Base-by-base conservation (phyloP, 129 eudicot genomes). In the Artemisia annua region DNA sequence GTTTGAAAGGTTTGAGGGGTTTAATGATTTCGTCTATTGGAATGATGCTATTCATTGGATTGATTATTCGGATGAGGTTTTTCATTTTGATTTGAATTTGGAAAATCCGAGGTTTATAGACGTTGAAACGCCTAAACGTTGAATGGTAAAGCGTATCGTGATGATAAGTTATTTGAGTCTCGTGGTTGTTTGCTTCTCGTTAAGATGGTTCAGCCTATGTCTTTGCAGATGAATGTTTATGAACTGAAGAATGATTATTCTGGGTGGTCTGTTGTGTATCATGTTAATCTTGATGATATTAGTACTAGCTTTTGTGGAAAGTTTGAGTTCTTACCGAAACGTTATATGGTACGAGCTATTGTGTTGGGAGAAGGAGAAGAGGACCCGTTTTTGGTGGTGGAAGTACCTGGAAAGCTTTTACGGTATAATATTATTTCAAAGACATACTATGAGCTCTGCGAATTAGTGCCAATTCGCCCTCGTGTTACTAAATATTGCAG, bases 241-340 rank as follows among this genome's bases (percentile, higher is more conserved):
- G 50, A 63, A 26, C 15, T 63, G 67, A 63, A 63, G 22, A 63
- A 16, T 63, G 67, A 63, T 30, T 63, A 63, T 63, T 63, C 67
- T 0, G 22, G 49, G 24, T 63, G 67, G 67, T 30, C 49, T 35
- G 19, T 63, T 12, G 11, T 28, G 10, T 63, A 63, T 19, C 49
- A 26, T 30, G 49, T 63, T 32, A 11, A 63, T 62, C 52, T 64
- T n/a, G 52, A 16, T 62, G 44, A 30, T 30, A 26, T 62, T 12
- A 14, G 46, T 10, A 28, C 18, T n/a, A 15, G 30, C 30, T 62
- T 28, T 39, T 15, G 15, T 64, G 26, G 51, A 39, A 64, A 17
- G 16, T 32, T 64, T 8, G 17, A 35, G 2, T 10, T 14, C 52
- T 39, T 64, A 16, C 69, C 69, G 12, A 35, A 16, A 8, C 69